Evolutionary conservation across 1,284 basidiomycete species (phyloP).

Genomic region (Lentinus polychrous): DNA sequence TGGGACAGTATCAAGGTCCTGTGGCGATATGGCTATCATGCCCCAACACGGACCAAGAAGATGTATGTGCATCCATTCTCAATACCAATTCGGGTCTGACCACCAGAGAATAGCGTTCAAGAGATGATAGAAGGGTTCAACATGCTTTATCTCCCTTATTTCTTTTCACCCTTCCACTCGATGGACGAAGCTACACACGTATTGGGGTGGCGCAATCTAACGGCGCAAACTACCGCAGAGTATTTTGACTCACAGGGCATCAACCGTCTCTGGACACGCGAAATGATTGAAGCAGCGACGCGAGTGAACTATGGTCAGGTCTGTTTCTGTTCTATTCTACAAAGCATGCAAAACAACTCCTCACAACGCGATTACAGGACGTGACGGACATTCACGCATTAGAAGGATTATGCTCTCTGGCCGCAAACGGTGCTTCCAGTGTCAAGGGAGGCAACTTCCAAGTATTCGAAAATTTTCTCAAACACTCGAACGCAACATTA

Average conservation of each 20-base stretch:
- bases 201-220: constrained; percentile 48
- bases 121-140: constrained; percentile 49
- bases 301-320: constrained; percentile 89
- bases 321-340: constrained; percentile 14
- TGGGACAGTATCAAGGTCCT: constrained; percentile 68
- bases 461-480: constrained; percentile 81
- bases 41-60: constrained; percentile 52
- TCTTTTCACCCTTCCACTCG: constrained; percentile 53
- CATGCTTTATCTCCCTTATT: constrained; percentile 50
- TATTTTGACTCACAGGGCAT: constrained; percentile 57
- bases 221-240: constrained; percentile 49
- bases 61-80: constrained; percentile 37
- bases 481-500: constrained; percentile 60
- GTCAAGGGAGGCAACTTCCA: constrained; percentile 81
- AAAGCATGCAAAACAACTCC: not conserved
- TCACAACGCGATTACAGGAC: constrained; percentile 37
- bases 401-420: constrained; percentile 70
- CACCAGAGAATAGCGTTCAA: constrained; percentile 42
- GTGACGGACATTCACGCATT: constrained; percentile 75
- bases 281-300: constrained; percentile 80
- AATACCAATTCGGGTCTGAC: not conserved
- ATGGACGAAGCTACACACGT: constrained; percentile 47
- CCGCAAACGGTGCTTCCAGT: constrained; percentile 59
- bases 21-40: constrained; percentile 76
- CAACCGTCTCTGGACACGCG: constrained; percentile 55